Evolutionary conservation across 2,329 filamentous ascomycete species (phyloP).

Genomic region (Verticillium zaregamsianum): DNA sequence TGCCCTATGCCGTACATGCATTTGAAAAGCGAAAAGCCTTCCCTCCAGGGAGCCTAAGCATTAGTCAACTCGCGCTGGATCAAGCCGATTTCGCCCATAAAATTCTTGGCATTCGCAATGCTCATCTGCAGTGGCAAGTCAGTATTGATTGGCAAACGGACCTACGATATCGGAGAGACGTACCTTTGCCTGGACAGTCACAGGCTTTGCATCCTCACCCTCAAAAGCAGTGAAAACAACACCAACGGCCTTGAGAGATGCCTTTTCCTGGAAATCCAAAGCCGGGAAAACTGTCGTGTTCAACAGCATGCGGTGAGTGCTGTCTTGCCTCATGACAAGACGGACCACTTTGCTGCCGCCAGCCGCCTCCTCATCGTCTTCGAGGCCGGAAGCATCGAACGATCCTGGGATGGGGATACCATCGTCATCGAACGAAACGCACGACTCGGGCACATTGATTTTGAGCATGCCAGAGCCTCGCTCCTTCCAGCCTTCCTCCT

Average conservation of each 20-base stretch:
- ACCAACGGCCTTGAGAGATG: constrained; percentile 65
- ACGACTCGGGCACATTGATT: constrained; percentile 67
- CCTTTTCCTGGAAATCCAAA: constrained; percentile 75
- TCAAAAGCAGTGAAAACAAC: constrained; percentile 65
- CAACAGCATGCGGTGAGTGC: constrained; percentile 79
- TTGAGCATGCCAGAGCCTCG: constrained; percentile 80
- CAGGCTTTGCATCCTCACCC: constrained; percentile 47
- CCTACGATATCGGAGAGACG: constrained; percentile 13
- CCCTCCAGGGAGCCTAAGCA: not conserved
- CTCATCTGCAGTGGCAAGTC: constrained; percentile 41
- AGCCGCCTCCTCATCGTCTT: constrained; percentile 35
- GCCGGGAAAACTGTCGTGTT: constrained; percentile 78
- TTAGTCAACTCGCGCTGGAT: constrained; percentile 47
- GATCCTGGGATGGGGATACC: constrained; percentile 44
- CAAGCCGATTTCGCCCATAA: constrained; percentile 43
- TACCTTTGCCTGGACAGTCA: constrained; percentile 60
- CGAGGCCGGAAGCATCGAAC: constrained; percentile 51
- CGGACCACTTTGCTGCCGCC: constrained; percentile 47
- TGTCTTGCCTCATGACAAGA: constrained; percentile 87
- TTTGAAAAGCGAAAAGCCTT: not conserved
- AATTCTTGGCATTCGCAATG: constrained; percentile 46
- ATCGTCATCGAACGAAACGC: constrained; percentile 50
- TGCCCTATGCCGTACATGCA: not conserved
- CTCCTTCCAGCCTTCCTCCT: constrained; percentile 78
- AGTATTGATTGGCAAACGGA: not conserved